Base-by-base conservation (phyloP, 73 alveolate species). In the Paramecium octaurelia region DNA sequence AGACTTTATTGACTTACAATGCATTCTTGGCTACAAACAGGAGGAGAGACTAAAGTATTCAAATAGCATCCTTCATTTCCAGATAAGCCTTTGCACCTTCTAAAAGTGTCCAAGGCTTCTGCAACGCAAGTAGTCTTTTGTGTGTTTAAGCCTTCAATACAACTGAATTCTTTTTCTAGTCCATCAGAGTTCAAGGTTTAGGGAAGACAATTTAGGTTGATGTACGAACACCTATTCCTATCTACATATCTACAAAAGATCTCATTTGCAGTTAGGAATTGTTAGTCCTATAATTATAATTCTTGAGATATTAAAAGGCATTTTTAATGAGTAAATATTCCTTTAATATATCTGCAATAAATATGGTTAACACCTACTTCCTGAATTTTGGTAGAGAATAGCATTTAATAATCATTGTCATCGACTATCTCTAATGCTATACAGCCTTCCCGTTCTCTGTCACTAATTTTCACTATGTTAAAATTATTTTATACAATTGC, bases 331-430 rank as follows among this genome's bases (percentile, higher is more conserved):
- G 42, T 46, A 23, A 80, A 80, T 42, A 80, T 35, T 9, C 24
- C 70, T 31, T 64, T 64, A 23, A 80, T 21, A 80, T 80, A 80
- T 80, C 91, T 21, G 57, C 91, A 80, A 80, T 80, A 80, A 42
- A 80, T 80, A 80, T 80, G 91, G 46, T 80, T 80, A 54, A 44
- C 70, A 16, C 91, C 91, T 16, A 80, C 57, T 7, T 18, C 20
- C 31, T 10, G 31, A 23, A 64, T 27, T 27, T 64, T 27, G 1
- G 20, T 27, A 27, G 42, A 64, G 46, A 31, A 64, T 31, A 34
- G 27, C 24, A 64, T 10, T 64, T 34, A 34, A 43, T 54, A 80
- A 80, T 80, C 91, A 20, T 23, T 24, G 46, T 80, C 91, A 43
- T 80, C 91, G 4, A 23, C 70, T 20, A 80, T 80, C 34, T 80